Base-by-base conservation (phyloP, 768 basidiomycete species). In the Boletus reticuloceps region DNA sequence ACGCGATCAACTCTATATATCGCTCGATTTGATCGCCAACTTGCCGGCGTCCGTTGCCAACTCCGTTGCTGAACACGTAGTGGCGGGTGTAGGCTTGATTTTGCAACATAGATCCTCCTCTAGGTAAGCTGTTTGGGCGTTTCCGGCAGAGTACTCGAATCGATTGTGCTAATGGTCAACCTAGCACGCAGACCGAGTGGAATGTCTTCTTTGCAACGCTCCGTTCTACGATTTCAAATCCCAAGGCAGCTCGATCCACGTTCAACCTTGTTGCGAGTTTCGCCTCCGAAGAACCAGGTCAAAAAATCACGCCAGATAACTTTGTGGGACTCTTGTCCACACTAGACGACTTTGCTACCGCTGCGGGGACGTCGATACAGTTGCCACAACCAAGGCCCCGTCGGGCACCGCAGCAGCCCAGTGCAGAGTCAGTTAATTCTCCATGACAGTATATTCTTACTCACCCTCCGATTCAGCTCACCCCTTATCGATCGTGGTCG, bases 101-200 rank as follows among this genome's bases (percentile, higher is more conserved):
- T 74, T 96, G n/a, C 82, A 89, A 64, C 84, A 95, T 60, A 77
- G 79, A 44, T 77, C 83, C 8, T 82, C 92, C 25, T 84, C 94
- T 59, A 80, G 81, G 91, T 67, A 22, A 27, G 55, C 14, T 39
- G 4, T 38, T 38, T 40, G 22, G 16, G 32, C 16, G 40, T 54
- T 38, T 4, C 14, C 36, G 12, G 36, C 27, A 29, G 17, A 19
- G 25, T 11, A 32, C 3, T 27, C 0, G 31, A 19, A 20, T 50
- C 1, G 39, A 45, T 25, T 20, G 53, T 49, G 34, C 47, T 63
- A 39, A 69, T 7, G 22, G 34, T 47, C 22, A 34, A 52, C 58
- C 0, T 51, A 93, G 87, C 52, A 94, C 94, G 1, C 87, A 89
- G 60, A 98, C 96, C 1, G 96, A 98, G 68, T 99, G 96, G 96